Percentiles rank a stretch among this genome's conserved stretches.
Evolutionary conservation across 805 yeast species (phyloP).

Genomic region (Wickerhamiella cacticola): DNA sequence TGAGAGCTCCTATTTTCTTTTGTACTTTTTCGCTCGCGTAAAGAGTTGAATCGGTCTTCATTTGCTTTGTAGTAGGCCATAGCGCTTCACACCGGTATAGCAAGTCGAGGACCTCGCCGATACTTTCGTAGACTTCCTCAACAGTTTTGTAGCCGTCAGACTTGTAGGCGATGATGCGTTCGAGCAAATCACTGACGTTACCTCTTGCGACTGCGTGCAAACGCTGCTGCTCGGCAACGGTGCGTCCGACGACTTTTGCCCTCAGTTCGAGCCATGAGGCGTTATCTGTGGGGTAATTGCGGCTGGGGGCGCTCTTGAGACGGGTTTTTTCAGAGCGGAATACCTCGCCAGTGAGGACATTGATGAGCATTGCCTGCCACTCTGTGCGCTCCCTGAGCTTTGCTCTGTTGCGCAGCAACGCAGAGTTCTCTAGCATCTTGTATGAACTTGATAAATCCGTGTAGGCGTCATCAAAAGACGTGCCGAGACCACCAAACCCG

Average conservation of each 20-base stretch:
- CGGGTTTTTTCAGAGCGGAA: slow-evolving; percentile 68
- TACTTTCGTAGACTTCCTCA: slow-evolving; percentile 37
- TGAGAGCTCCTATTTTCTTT: slow-evolving; percentile 58
- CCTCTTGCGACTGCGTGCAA: slow-evolving; percentile 58
- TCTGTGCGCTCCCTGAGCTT: slow-evolving; percentile 58
- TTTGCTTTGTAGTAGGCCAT: slow-evolving; percentile 69
- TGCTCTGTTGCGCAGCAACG: slow-evolving; percentile 26
- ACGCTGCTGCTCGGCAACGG: slow-evolving; percentile 65
- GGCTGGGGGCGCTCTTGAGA: slow-evolving; percentile 41
- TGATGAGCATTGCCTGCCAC: slow-evolving; percentile 89
- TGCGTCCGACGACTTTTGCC: slow-evolving; percentile 68
- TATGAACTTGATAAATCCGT: slow-evolving; percentile 20
- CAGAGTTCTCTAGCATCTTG: slow-evolving; percentile 20
- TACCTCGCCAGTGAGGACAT: slow-evolving; percentile 91
- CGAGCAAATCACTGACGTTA: slow-evolving; percentile 58
- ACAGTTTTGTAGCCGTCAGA: slow-evolving; percentile 28
- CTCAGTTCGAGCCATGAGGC: slow-evolving; percentile 80
- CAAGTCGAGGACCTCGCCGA: slow-evolving; percentile 44
- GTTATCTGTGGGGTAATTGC: slow-evolving; percentile 40
- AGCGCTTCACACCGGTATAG: slow-evolving; percentile 57
- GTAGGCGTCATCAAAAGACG: slow-evolving; percentile 27
- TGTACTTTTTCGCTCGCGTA: slow-evolving; percentile 54
- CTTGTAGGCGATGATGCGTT: slow-evolving; percentile 54
- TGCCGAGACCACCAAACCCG: slow-evolving; percentile 27
- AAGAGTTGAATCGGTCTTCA: slow-evolving; percentile 66